phyloP scores from a whole-genome alignment of 169 alveolate species.

The Cryptosporidium canis region DNA sequence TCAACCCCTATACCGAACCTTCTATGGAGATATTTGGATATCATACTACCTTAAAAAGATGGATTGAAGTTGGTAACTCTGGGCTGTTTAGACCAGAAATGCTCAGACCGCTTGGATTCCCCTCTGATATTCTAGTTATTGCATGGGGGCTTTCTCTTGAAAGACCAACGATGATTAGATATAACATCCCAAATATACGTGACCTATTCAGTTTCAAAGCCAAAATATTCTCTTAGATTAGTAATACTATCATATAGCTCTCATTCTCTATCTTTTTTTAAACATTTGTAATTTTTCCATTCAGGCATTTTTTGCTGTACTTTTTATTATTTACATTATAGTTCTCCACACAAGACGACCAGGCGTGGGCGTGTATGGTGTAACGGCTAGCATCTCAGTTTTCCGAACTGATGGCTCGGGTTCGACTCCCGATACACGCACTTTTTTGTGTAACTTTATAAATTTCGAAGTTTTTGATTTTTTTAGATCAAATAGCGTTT shows the following conservation, averaged over 20 bases:
- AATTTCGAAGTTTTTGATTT: not conserved
- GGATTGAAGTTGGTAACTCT: constrained; percentile 99
- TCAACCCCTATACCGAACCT: constrained; percentile 99
- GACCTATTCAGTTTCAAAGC: constrained; percentile 96
- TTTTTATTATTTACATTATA: not conserved
- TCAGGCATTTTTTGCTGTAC: not conserved
- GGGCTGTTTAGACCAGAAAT: constrained; percentile 99
- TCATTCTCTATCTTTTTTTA: not conserved
- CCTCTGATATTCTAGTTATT: constrained; percentile 95
- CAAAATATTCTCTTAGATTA: constrained; percentile 31
- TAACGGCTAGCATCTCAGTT: constrained; percentile 75
- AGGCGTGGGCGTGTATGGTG: constrained; percentile 72
- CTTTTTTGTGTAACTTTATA: not conserved
- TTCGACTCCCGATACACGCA: constrained; percentile 75
- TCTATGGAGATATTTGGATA: constrained; percentile 99
- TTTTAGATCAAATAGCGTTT: too few species aligned
- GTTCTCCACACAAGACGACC: not conserved
- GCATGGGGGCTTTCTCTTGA: constrained; percentile 99
- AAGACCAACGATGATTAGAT: constrained; percentile 98
- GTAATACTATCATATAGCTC: constrained; percentile 67
- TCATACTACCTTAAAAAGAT: constrained; percentile 94
- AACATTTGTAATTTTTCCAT: not conserved
- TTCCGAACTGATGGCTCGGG: constrained; percentile 76
- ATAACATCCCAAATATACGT: constrained; percentile 94
- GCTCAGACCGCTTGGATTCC: constrained; percentile 98